Evolutionary conservation across 495 filamentous ascomycete genomes (phyloP).

Genomic region (Emericellopsis terricola): DNA sequence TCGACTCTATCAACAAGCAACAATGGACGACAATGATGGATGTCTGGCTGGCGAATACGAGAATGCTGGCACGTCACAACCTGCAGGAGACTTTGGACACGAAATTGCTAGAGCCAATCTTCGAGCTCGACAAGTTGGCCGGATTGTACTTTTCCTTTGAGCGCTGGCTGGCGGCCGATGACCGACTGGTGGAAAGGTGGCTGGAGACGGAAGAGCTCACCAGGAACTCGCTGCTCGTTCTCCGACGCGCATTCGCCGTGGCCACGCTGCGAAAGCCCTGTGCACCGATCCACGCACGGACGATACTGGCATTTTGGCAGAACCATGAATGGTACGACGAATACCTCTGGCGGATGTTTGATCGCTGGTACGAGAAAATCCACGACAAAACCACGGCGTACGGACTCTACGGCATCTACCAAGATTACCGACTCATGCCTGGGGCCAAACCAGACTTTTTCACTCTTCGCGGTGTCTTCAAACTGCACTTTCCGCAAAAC

Average conservation of each 20-base stretch:
- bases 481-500: constrained; percentile 19
- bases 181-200: neutral
- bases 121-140: neutral
- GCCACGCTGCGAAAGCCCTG: constrained; percentile 1
- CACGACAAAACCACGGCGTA: neutral
- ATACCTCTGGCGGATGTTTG: neutral
- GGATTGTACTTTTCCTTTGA: constrained; percentile 2
- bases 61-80: too few species aligned
- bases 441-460: constrained; percentile 10
- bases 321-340: constrained; percentile 1
- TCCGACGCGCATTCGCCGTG: neutral
- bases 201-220: constrained; percentile 1
- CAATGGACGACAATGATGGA: constrained; percentile 10
- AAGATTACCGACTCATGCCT: constrained; percentile 10
- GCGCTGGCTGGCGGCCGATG: neutral
- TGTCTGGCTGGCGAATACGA: constrained; percentile 7
- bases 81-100: neutral
- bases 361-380: neutral
- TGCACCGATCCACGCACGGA: neutral
- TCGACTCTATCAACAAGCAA: constrained; percentile 7
- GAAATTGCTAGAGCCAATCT: neutral
- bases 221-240: neutral
- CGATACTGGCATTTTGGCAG: neutral
- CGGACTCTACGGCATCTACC: constrained; percentile 7
- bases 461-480: constrained; percentile 21